phyloP scores from a whole-genome alignment of 352 stramenopile species.

The Globisporangium camurandrum region DNA sequence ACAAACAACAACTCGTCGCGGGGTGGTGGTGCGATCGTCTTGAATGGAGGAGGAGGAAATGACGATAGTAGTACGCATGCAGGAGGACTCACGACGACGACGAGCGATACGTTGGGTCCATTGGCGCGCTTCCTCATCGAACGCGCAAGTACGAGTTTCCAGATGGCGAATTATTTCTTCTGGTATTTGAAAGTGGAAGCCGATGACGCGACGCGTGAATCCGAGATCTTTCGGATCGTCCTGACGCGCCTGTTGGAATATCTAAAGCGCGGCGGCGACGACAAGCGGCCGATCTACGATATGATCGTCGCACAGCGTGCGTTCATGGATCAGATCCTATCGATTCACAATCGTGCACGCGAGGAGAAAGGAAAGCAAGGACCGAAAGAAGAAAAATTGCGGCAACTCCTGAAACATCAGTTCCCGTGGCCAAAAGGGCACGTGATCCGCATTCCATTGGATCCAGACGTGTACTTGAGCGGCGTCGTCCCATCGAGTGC shows the following conservation, averaged over 20 bases:
- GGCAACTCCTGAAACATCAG: slow-evolving; percentile 79
- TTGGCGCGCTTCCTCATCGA: slow-evolving; percentile 94
- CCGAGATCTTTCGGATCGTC: slow-evolving; percentile 71
- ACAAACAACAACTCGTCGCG: slow-evolving; percentile 27
- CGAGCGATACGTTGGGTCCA: slow-evolving; percentile 44
- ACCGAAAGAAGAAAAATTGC: slow-evolving; percentile 93
- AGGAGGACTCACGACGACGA: not conserved
- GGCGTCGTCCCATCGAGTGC: slow-evolving; percentile 87
- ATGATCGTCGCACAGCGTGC: slow-evolving; percentile 88
- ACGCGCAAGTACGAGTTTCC: slow-evolving; percentile 89
- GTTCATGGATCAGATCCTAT: slow-evolving; percentile 92
- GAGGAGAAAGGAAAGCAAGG: slow-evolving; percentile 93
- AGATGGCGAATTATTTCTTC: slow-evolving; percentile 98
- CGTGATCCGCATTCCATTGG: slow-evolving; percentile 82
- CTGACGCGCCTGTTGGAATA: slow-evolving; percentile 92
- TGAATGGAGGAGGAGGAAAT: too few species aligned
- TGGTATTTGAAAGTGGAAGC: slow-evolving; percentile 88
- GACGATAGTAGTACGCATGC: slow-evolving; percentile 8
- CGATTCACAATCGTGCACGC: slow-evolving; percentile 88
- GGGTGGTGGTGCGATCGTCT: slow-evolving; percentile 4
- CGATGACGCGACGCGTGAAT: slow-evolving; percentile 59
- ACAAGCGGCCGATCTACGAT: slow-evolving; percentile 88
- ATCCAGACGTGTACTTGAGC: slow-evolving; percentile 78
- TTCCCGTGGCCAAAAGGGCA: slow-evolving; percentile 69
- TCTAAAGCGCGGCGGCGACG: slow-evolving; percentile 85